Evolutionary conservation across 192 early-diverging fungal species (phyloP), one percentile per base, ranked within the genome.

Genomic region (Dispira simplex): DNA sequence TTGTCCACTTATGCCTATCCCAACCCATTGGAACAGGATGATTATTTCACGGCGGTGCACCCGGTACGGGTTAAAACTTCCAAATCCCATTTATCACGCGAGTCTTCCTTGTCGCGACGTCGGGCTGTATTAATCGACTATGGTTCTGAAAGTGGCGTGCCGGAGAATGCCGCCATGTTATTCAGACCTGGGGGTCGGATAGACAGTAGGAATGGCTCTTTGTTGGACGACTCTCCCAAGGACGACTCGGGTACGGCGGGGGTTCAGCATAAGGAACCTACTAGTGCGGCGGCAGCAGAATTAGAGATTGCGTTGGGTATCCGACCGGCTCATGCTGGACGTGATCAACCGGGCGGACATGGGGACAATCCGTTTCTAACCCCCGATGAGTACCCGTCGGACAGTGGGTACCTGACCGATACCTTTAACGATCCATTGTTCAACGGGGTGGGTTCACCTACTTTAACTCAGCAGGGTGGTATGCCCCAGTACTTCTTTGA

Each of bases 71-170:
- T 60, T 21, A 60, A 60, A 44, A 57, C 55, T 14, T 44, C 14
- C 32, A 28, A 18, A 18, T 3, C 58, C 21, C 18, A 18, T 9
- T 18, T 60, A 11, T 60, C 58, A 18, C 58, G 58, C 58, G 58
- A 60, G 44, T 60, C 58, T 28, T 60, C 58, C 32, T 18, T 60
- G 9, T 60, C 58, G 1, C 58, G 58, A 27, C 58, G 58, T 14
- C 58, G 58, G 16, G 58, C 58, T 11, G 58, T 60, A 12, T 44
- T 60, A 12, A 39, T 60, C 13, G 58, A 60, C 39, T 60, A 44
- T 44, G 13, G 32, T 11, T 18, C 39, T 3, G 6, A 44, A n/a
- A 32, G 2, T 60, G 58, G 21, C 26, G 58, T 60, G 2, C 14
- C 10, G 9, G 39, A 13, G 32, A 60, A 44, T 21, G 0, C 58